Evolutionary conservation across 768 basidiomycete species (phyloP).

Genomic region (Psilocybe sp.): DNA sequence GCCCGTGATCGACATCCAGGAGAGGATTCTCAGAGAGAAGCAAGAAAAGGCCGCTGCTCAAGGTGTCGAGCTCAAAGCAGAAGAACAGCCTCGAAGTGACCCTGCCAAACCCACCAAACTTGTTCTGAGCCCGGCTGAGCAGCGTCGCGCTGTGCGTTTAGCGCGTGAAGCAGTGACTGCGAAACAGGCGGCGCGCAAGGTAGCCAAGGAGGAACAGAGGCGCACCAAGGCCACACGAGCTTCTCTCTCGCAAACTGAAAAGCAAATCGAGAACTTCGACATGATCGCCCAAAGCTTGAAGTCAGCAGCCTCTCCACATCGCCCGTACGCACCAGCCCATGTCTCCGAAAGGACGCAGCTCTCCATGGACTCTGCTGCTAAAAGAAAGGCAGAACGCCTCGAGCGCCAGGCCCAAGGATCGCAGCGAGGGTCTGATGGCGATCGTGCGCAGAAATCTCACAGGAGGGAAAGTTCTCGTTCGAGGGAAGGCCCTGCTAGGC

Average conservation of each 20-base stretch:
- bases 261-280: no score
- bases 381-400: constrained; percentile 18
- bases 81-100: not conserved
- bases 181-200: no score
- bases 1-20: constrained; percentile 1
- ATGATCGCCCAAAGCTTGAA: no score
- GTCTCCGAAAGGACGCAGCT: not conserved
- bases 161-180: not conserved
- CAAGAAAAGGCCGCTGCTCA: no score
- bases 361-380: constrained; percentile 8
- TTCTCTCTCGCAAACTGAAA: no score
- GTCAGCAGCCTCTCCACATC: no score
- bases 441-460: not conserved
- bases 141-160: constrained; percentile 18
- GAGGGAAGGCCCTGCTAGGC: not conserved
- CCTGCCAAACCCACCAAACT: not conserved
- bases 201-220: no score
- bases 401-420: not conserved
- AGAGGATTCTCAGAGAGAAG: not conserved
- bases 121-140: constrained; percentile 8
- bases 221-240: no score
- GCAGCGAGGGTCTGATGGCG: not conserved
- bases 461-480: not conserved
- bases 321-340: no score
- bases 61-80: not conserved